These are phyloP conservation scores for Carex littledalei DNA, from an alignment of 176 grass and related monocot species.

Conservation along the genomic window DNA sequence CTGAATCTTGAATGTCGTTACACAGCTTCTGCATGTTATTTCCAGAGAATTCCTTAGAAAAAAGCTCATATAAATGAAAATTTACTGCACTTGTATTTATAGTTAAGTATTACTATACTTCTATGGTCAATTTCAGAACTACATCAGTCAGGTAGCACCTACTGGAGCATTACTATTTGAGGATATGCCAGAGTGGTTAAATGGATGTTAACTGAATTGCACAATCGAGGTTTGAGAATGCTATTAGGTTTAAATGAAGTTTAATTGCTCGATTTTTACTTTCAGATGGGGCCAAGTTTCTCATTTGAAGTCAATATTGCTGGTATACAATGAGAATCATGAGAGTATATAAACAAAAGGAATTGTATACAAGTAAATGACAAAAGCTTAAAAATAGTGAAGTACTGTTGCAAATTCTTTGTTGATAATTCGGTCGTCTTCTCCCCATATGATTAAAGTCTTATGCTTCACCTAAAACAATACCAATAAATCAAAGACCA, in stretches of 20 bases:
- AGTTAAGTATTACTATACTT: not conserved
- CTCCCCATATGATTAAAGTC: constrained; percentile 82
- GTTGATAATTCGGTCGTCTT: constrained; percentile 72
- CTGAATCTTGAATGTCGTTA: constrained; percentile 51
- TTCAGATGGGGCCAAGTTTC: no score
- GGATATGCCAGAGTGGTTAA: not conserved
- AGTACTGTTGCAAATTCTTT: constrained; percentile 63
- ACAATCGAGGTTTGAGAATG: not conserved
- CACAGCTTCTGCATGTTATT: constrained; percentile 57
- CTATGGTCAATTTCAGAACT: not conserved
- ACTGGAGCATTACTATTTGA: not conserved
- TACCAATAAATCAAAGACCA: no score
- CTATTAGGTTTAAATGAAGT: not conserved
- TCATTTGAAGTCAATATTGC: not conserved
- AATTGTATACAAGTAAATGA: not conserved
- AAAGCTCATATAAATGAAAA: not conserved
- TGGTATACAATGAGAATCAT: not conserved
- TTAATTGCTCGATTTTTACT: not conserved
- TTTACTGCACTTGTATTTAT: not conserved
- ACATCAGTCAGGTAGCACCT: not conserved
- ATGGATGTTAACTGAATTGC: not conserved
- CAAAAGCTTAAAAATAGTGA: not conserved
- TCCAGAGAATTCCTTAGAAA: not conserved
- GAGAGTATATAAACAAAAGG: not conserved
- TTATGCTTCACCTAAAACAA: constrained; percentile 56